Percentiles rank a stretch among this genome's conserved stretches.
These are phyloP conservation scores for Candida sphagnicola DNA, from an alignment of 805 yeast species.

Conservation along the genomic window DNA sequence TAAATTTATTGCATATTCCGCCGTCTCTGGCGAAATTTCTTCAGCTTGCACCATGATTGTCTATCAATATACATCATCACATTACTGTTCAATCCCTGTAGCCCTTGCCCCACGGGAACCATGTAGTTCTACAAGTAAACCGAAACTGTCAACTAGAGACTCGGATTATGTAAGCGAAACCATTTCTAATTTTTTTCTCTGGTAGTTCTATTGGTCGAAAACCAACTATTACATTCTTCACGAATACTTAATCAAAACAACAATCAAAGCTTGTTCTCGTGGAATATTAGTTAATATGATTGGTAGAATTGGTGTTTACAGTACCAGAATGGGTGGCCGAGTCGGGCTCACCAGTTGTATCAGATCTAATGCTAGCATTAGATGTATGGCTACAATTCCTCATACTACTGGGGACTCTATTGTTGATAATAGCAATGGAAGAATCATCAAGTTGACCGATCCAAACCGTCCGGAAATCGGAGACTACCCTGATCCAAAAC, in stretches of 20 bases:
- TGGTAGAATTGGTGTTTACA: conserved; percentile 7
- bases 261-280: too few species aligned
- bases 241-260: too few species aligned
- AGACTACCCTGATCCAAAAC: conserved; percentile 64
- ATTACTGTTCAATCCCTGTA: neutral
- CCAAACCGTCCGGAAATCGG: conserved; percentile 40
- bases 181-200: conserved; percentile 12
- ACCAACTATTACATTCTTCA: too few species aligned
- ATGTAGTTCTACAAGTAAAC: too few species aligned
- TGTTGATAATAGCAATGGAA: conserved; percentile 38
- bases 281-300: neutral
- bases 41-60: neutral
- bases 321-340: neutral
- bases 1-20: too few species aligned
- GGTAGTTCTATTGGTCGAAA: conserved; percentile 14
- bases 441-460: conserved; percentile 36
- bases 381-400: neutral
- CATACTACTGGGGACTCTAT: conserved; percentile 27
- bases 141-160: too few species aligned
- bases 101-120: too few species aligned
- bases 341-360: neutral
- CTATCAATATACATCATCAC: too few species aligned
- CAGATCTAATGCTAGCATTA: neutral
- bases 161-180: too few species aligned
- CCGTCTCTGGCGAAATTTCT: too few species aligned